Base-by-base conservation (phyloP, 768 basidiomycete genomes). In the Amanita exitialis region DNA sequence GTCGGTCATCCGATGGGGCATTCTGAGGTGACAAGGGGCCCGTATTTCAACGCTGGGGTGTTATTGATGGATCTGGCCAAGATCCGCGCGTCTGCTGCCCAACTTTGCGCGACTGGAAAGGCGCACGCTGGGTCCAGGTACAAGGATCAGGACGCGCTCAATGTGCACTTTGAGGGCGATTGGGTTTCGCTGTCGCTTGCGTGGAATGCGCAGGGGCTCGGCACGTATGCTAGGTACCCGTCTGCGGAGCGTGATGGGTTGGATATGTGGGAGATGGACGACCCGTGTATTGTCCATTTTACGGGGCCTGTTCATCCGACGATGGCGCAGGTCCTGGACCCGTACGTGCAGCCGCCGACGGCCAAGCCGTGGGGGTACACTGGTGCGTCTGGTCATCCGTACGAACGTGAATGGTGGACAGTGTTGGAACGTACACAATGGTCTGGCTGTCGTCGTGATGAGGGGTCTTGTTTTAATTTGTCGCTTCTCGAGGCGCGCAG, bases 291-390 rank as follows among this genome's bases (percentile, higher is more conserved):
- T 53, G 74, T 80, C 10, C 80, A 79, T 57, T 82, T 82, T 62
- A 78, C 78, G 2, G 78, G 80, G 1, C 74, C 79, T 1, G 65
- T 78, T 25, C 66, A 78, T 59, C 78, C 78, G 0, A 54, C 58
- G 4, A 41, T 78, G 53, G 68, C 62, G 6, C 62, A 67, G 4
- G 70, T 78, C 9, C 58, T 79, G 54, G 78, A 78, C 57, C 72
- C 73, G 1, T 73, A 66, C 49, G 67, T 77, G n/a, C 77, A 74
- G 55, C 79, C 76, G 3, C 74, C 64, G 53, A 74, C 72, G 1
- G 66, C 76, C 6, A 82, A 80, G 54, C 78, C 77, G 0, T 79
- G 80, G 78, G 77, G 77, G 2, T 79, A 79, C 52, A 66, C 73
- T 0, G 74, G 76, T 10, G 64, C 75, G 0, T 78, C 75, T 9